phyloP scores from a whole-genome alignment of 2,329 filamentous ascomycete genomes.

The Pseudogymnoascus sp. region DNA sequence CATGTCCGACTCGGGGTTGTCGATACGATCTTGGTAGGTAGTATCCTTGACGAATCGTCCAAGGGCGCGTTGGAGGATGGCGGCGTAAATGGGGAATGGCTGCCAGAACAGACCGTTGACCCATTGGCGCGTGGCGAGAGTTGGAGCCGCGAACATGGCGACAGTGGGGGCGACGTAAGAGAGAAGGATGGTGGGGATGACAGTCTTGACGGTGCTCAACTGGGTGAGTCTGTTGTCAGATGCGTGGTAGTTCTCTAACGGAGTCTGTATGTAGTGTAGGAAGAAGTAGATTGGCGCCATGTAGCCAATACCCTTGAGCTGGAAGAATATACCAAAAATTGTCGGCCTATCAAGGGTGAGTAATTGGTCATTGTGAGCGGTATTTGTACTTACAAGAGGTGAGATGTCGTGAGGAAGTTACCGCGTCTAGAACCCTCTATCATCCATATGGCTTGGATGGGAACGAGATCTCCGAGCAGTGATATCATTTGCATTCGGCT shows the following conservation, averaged over 20 bases:
- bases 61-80: conserved; percentile 18
- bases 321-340: conserved; percentile 23
- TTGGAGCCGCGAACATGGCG: conserved; percentile 18
- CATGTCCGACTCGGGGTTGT: conserved; percentile 22
- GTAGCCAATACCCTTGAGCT: conserved; percentile 26
- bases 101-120: conserved; percentile 20
- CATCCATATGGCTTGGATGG: conserved; percentile 25
- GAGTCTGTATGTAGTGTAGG: conserved; percentile 29
- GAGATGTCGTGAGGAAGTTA: conserved; percentile 23
- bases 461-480: conserved; percentile 23
- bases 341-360: conserved; percentile 17
- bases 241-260: conserved; percentile 28
- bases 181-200: conserved; percentile 25
- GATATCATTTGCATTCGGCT: conserved; percentile 19
- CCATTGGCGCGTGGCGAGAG: conserved; percentile 20
- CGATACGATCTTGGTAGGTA: conserved; percentile 15
- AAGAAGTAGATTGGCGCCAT: conserved; percentile 31
- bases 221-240: conserved; percentile 28
- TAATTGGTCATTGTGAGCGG: not conserved
- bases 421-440: conserved; percentile 25
- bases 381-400: conserved; percentile 17
- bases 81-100: conserved; percentile 22
- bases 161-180: conserved; percentile 23
- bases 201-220: conserved; percentile 22
- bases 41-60: conserved; percentile 17